Evolutionary conservation across 371 early-diverging fungal species (phyloP).

Genomic region (Lichtheimia hyalospora): DNA sequence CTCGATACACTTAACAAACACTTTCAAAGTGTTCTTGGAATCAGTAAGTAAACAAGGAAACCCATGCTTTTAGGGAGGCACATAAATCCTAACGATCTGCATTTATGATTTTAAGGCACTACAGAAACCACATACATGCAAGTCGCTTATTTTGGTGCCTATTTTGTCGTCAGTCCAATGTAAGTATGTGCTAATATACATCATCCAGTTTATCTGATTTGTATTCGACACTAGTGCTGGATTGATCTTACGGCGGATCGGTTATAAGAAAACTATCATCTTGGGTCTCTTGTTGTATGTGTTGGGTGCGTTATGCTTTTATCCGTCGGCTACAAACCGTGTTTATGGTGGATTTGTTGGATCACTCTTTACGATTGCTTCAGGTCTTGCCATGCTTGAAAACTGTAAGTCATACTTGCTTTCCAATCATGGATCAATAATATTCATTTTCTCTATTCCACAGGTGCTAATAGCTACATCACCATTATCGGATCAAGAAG

Average conservation of each 20-base stretch:
- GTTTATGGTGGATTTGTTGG: slow-evolving; percentile 49
- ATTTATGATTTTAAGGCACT: slow-evolving; percentile 24
- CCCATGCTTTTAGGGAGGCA: background rate
- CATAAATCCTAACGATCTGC: too few species aligned
- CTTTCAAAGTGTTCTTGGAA: slow-evolving; percentile 37
- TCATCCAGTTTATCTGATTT: background rate
- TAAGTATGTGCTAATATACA: slow-evolving; percentile 17
- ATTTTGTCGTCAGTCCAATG: slow-evolving; percentile 48
- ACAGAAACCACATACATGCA: slow-evolving; percentile 50
- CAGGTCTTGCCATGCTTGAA: slow-evolving; percentile 48
- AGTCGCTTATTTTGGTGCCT: slow-evolving; percentile 53
- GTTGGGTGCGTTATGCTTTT: slow-evolving; percentile 46
- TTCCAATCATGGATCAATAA: background rate
- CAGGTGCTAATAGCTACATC: slow-evolving; percentile 47
- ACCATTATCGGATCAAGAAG: slow-evolving; percentile 40
- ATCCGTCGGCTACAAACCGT: slow-evolving; percentile 36
- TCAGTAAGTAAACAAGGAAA: slow-evolving; percentile 26
- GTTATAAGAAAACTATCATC: slow-evolving; percentile 46
- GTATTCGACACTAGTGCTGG: slow-evolving; percentile 28
- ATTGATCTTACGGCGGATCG: slow-evolving; percentile 35
- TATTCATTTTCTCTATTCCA: background rate
- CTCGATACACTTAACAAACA: slow-evolving; percentile 51
- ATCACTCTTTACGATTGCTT: slow-evolving; percentile 48
- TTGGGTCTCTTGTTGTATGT: slow-evolving; percentile 46
- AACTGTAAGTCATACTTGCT: slow-evolving; percentile 28